Percentiles rank a stretch among this genome's conserved stretches.
phyloP scores from a whole-genome alignment of 2,329 filamentous ascomycete genomes.

The Hysterium pulicare region DNA sequence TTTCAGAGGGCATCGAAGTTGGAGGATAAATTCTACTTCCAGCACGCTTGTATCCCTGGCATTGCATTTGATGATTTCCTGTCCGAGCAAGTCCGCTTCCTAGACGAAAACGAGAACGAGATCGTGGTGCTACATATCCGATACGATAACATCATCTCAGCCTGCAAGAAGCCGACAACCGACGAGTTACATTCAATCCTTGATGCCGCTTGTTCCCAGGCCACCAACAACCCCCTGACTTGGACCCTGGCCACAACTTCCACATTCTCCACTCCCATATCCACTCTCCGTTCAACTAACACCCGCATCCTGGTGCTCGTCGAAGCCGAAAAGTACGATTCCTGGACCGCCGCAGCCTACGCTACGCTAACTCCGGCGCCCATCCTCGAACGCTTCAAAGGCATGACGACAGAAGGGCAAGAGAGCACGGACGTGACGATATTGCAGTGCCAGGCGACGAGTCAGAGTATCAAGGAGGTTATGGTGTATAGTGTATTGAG shows the following conservation, averaged over 20 bases:
- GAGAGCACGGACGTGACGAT: conserved; percentile 39
- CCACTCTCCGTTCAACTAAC: conserved; percentile 31
- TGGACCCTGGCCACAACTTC: conserved; percentile 22
- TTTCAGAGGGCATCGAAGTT: conserved; percentile 28
- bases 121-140: conserved; percentile 44
- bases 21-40: conserved; percentile 43
- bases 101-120: conserved; percentile 38
- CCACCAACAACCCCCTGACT: conserved; percentile 22
- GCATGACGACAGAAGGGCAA: conserved; percentile 30
- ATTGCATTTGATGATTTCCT: conserved; percentile 44
- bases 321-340: conserved; percentile 38
- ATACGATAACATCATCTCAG: conserved; percentile 42
- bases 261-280: conserved; percentile 33
- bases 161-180: conserved; percentile 38
- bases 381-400: conserved; percentile 38
- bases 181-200: conserved; percentile 37
- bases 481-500: not conserved
- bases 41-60: conserved; percentile 45
- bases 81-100: conserved; percentile 36
- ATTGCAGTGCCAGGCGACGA: conserved; percentile 44
- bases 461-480: conserved; percentile 2
- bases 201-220: conserved; percentile 27
- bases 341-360: conserved; percentile 42
- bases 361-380: conserved; percentile 40
- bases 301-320: conserved; percentile 40